Conservation (phyloP, 306 rosid genomes). For the Rosa rugosa region DNA sequence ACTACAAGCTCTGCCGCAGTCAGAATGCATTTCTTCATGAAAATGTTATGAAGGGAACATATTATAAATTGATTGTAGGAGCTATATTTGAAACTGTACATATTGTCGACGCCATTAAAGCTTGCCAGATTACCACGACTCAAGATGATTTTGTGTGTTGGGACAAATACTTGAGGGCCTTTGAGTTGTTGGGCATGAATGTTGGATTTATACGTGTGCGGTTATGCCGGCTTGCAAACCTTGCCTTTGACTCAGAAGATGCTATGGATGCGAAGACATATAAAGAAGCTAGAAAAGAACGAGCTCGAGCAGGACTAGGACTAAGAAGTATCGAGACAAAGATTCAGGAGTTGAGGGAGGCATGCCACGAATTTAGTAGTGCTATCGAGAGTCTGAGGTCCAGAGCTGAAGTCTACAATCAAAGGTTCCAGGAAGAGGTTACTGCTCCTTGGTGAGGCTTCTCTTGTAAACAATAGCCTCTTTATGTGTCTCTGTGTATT, state of each 20-base stretch:
- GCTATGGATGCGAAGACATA: conserved; percentile 43
- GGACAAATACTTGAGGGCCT: conserved; percentile 69
- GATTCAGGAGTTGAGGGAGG: conserved; percentile 65
- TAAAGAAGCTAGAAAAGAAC: conserved; percentile 41
- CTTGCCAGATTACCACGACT: conserved; percentile 46
- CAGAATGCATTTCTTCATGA: conserved; percentile 81
- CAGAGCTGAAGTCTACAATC: conserved; percentile 52
- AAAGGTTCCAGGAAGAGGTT: conserved; percentile 50
- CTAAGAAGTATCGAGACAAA: conserved; percentile 60
- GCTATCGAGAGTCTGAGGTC: conserved; percentile 56
- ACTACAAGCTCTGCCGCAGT: conserved; percentile 68
- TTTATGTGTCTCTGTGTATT: not conserved
- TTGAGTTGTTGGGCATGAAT: conserved; percentile 73
- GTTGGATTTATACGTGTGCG: conserved; percentile 62
- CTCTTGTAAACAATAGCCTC: not conserved
- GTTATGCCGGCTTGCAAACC: conserved; percentile 48
- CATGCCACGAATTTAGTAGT: conserved; percentile 57
- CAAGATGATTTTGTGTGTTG: conserved; percentile 52
- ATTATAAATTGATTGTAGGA: conserved; percentile 47
- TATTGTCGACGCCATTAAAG: conserved; percentile 57
- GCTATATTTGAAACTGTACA: conserved; percentile 51
- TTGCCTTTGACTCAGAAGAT: conserved; percentile 51
- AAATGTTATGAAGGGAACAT: conserved; percentile 47
- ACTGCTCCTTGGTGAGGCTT: conserved; percentile 57
- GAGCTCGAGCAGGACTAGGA: conserved; percentile 43